Evolutionary conservation across 2,329 filamentous ascomycete species (phyloP).

Genomic region (Fusarium sp.): DNA sequence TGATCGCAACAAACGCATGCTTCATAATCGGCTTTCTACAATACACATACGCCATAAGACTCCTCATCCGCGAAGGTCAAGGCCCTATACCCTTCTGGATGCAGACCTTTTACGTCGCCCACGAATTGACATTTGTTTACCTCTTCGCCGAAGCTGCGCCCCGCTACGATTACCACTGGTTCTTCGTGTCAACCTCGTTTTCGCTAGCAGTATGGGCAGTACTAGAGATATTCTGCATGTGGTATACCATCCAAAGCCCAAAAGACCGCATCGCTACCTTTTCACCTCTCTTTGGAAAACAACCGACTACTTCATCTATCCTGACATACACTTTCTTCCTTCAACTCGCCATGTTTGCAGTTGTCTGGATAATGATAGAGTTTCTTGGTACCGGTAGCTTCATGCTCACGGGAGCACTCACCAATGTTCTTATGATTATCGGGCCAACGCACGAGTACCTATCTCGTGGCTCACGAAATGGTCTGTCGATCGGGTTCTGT

Average conservation of each 20-base stretch:
- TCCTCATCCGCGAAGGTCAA: not conserved
- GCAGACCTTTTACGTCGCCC: not conserved
- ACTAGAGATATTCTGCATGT: slow-evolving; percentile 2
- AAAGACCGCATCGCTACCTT: not conserved
- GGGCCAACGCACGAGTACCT: slow-evolving; percentile 6
- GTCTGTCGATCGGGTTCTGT: not conserved
- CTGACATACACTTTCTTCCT: not conserved
- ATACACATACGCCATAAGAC: slow-evolving; percentile 11
- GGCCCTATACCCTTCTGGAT: slow-evolving; percentile 18
- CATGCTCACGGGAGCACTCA: not conserved
- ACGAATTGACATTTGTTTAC: not conserved
- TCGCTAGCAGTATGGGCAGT: not conserved
- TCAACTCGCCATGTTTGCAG: not conserved
- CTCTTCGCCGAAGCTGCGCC: not conserved
- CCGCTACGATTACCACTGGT: not conserved
- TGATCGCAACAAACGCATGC: not conserved
- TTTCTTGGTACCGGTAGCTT: rapidly evolving
- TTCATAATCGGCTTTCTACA: not conserved
- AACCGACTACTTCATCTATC: not conserved
- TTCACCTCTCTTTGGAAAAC: not conserved
- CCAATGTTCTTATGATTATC: slow-evolving; percentile 5
- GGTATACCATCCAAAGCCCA: not conserved
- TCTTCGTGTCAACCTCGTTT: not conserved
- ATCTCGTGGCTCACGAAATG: not conserved
- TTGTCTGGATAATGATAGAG: not conserved